Evolutionary conservation across 768 basidiomycete genomes (phyloP).

Genomic region (Trametes sanguinea): DNA sequence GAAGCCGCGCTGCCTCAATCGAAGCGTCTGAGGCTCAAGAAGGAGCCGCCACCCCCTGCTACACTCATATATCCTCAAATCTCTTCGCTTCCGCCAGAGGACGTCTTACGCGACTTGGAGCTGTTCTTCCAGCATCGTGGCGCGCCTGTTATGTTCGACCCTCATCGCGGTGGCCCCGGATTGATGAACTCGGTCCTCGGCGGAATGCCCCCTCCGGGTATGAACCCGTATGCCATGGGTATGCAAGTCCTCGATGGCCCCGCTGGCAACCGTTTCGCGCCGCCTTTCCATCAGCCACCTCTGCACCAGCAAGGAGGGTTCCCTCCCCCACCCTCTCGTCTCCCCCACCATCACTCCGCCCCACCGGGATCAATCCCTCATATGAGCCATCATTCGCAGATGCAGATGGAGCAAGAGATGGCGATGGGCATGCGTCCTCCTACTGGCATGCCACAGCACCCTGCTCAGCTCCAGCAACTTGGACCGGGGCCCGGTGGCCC

Average conservation of each 20-base stretch:
- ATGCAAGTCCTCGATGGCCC: constrained; percentile 27
- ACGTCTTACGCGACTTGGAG: constrained; percentile 37
- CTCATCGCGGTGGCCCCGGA: constrained; percentile 15
- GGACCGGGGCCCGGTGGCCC: constrained; percentile 14
- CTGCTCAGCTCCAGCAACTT: constrained; percentile 11
- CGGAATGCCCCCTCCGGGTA: constrained; percentile 21
- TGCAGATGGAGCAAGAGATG: constrained; percentile 30
- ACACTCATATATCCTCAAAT: constrained; percentile 35
- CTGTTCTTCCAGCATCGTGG: constrained; percentile 31
- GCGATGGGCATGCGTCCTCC: constrained; percentile 22
- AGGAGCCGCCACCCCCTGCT: constrained; percentile 12
- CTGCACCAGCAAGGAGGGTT: constrained; percentile 20
- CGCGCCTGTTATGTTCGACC: constrained; percentile 16
- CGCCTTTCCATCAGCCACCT: constrained; percentile 19
- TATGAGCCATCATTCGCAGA: constrained; percentile 17
- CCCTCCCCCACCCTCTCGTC: constrained; percentile 22
- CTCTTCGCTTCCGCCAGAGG: constrained; percentile 30
- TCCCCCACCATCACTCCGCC: constrained; percentile 28
- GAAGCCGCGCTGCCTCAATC: constrained; percentile 22
- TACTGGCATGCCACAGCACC: constrained; percentile 23
- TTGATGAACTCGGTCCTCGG: constrained; percentile 17
- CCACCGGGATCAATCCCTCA: constrained; percentile 27
- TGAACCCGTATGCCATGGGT: constrained; percentile 25
- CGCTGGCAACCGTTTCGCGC: constrained; percentile 19
- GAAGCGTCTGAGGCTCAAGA: constrained; percentile 19